Base-by-base conservation (phyloP, 148 eudicot genomes). In the Cornus suecica region DNA sequence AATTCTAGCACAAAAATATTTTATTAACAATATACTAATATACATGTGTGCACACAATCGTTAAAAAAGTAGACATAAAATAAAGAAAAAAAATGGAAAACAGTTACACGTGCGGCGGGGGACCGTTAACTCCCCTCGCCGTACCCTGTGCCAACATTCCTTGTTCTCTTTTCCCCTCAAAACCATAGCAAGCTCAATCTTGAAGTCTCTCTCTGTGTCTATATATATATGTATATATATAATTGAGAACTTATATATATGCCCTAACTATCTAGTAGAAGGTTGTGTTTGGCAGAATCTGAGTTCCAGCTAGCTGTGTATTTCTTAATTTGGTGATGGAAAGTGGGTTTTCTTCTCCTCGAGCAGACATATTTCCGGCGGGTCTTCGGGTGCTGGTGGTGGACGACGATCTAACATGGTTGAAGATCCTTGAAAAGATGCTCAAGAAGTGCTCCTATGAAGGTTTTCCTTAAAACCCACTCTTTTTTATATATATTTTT, bases 401-500 rank as follows among this genome's bases (percentile, higher is more conserved):
- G 62, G 99, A 94, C 78, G 99, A 94, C 79, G 99, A 94, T 83
- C 88, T 88, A 0, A 86, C 92, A 11, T 94, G 99, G 99, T 84
- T 94, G 79, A 89, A 90, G 75, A 92, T 94, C 61, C 87, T 94
- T 0, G 97, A 92, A 72, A 94, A 89, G 88, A 94, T 94, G 99
- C 99, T 94, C 77, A 94, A 90, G 78, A 94, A 94, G 77, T 94
- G 99, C 73, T 82, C 85, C n/a, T 94, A 94, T 74, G 90, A 94
- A 89, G 99, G 99, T 94, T 77, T 58, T 62, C 54, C 30, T 13
- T 32, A 24, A 10, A 37, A 1, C 68, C 26, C 10, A 0, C 26
- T 23, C 3, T 48, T 48, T 6, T 37, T 18, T 28, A 7, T n/a
- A n/a, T n/a, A n/a, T n/a, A n/a, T 11, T 29, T 15, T 16, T 23